A percentile compares a stretch with the other conserved stretches of the same genome.
phyloP scores from a whole-genome alignment of 176 grass and related monocot genomes.

The Eragrostis nindensis region DNA sequence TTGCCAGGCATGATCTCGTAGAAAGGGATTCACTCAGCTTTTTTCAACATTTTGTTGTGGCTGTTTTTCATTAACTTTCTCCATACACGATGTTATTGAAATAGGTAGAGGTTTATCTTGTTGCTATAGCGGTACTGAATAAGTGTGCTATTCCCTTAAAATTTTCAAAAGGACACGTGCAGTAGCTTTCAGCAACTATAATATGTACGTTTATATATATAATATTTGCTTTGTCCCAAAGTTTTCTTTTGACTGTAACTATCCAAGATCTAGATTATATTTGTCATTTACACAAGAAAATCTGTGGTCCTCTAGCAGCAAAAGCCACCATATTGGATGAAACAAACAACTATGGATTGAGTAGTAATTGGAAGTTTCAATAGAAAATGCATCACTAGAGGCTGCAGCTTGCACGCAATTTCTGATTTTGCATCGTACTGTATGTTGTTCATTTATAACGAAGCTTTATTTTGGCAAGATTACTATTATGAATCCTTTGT shows the following conservation, averaged over 20 bases:
- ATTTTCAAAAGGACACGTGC: background rate
- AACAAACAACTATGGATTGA: background rate
- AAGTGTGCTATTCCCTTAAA: background rate
- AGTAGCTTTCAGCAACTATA: background rate
- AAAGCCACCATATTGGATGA: background rate
- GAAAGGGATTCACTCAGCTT: background rate
- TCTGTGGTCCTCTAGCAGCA: background rate
- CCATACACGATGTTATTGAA: background rate
- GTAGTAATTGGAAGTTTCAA: background rate
- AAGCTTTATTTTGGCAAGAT: background rate
- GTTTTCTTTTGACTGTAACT: background rate
- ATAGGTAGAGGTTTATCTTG: background rate
- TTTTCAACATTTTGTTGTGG: background rate
- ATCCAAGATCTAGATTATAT: background rate
- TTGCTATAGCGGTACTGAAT: background rate
- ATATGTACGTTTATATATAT: background rate
- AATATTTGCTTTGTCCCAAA: background rate
- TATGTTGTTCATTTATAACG: background rate
- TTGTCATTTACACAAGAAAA: background rate
- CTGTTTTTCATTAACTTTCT: background rate
- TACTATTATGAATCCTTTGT: background rate
- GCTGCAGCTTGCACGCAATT: background rate
- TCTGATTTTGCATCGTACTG: background rate
- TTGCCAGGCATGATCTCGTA: background rate
- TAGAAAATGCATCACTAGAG: background rate